Percentiles rank a stretch among this genome's conserved stretches.
Conservation (phyloP, 345 rosid species). For the Brassica rapa region DNA sequence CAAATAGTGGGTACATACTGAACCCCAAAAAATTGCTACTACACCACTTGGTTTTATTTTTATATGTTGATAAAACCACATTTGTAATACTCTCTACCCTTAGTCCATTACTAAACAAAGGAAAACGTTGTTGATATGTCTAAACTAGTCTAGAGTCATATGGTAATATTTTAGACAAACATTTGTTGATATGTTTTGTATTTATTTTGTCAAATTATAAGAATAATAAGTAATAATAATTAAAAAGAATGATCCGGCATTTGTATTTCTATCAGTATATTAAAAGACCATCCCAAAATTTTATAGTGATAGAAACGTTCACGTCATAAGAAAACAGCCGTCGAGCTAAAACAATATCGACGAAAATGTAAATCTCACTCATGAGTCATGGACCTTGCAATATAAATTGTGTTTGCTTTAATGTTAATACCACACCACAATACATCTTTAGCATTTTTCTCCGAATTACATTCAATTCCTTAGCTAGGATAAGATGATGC, state of each 20-base stretch:
- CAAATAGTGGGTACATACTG: no score
- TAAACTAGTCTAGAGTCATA: no score
- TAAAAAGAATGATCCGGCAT: not conserved
- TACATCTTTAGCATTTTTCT: conserved; percentile 9
- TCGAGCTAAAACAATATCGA: not conserved
- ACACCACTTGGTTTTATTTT: no score
- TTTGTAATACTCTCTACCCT: no score
- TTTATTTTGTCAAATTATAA: no score
- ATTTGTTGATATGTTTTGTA: no score
- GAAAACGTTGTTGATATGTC: no score
- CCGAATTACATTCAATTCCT: not conserved
- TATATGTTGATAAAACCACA: no score
- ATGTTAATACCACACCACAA: conserved; percentile 17
- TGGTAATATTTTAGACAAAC: no score
- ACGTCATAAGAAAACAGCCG: conserved; percentile 33
- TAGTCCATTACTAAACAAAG: no score
- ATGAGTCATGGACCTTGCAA: not conserved
- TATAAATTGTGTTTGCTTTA: conserved; percentile 9
- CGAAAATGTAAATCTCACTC: conserved; percentile 22
- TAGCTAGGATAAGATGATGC: conserved; percentile 22
- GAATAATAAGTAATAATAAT: no score
- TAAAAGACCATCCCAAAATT: not conserved
- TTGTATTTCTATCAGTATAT: not conserved
- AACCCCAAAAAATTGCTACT: no score
- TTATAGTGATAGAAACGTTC: conserved; percentile 22